These are phyloP conservation scores for Eucalyptus brandiana DNA, from an alignment of 345 rosid species.

Conservation along the genomic window DNA sequence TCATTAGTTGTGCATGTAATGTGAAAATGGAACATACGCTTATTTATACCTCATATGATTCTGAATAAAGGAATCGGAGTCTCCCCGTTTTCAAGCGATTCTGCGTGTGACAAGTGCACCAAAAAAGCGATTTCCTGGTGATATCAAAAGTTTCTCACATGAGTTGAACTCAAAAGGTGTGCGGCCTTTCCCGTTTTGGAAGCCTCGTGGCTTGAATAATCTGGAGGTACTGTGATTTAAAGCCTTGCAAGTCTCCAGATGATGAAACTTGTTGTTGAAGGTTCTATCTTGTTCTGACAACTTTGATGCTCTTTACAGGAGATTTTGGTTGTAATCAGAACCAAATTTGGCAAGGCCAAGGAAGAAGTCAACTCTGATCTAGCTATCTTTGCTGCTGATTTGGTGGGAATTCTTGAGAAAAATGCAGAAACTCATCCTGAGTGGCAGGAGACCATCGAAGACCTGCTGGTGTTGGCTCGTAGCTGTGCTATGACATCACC, in stretches of 20 bases:
- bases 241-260: background rate
- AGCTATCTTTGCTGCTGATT: conserved; percentile 93
- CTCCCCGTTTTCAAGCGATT: conserved; percentile 97
- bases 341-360: conserved; percentile 95
- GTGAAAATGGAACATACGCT: conserved; percentile 1
- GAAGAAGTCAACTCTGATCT: conserved; percentile 99
- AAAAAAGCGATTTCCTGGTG: conserved; percentile 86
- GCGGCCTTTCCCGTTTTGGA: conserved; percentile 92
- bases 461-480: conserved; percentile 89
- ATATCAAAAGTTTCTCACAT: conserved; percentile 99
- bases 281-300: background rate
- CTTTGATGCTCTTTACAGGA: conserved; percentile 40
- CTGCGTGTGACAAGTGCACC: conserved; percentile 96
- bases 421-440: conserved; percentile 98
- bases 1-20: background rate
- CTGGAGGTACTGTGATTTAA: conserved; percentile 45
- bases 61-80: conserved; percentile 93
- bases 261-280: background rate
- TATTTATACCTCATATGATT: conserved; percentile 51
- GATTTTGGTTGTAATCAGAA: conserved; percentile 67
- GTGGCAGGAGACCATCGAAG: conserved; percentile 98
- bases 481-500: conserved; percentile 91
- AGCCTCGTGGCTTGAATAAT: conserved; percentile 83
- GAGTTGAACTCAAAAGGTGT: conserved; percentile 98
- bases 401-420: conserved; percentile 93